Base-by-base conservation (phyloP, 1,284 basidiomycete species). In the Leccinum subfulvum region DNA sequence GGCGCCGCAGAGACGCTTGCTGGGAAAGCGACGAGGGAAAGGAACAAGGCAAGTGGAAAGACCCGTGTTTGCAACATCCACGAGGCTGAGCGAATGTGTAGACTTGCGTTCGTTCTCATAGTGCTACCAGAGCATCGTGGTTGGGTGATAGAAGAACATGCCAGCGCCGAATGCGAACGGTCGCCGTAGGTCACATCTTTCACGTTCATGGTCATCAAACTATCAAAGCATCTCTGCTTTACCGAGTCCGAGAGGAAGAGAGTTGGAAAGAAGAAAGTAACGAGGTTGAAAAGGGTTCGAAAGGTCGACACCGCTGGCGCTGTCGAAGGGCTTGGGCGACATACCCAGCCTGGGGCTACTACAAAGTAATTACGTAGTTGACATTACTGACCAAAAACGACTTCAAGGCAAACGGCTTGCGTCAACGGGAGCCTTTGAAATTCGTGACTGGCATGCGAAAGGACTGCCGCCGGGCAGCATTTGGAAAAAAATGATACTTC, bases 1-100 rank as follows among this genome's bases (percentile, higher is more conserved):
- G 71, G 69, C 1, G 57, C 61, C 0, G 69, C 71, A 51, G 52
- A 60, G 51, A 67, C 57, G 4, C 56, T 23, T 5, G 52, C 6
- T 18, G 60, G 58, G 16, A 57, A 56, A 35, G 16, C 41, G 11
- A 59, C 57, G 35, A 69, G 52, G 30, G 47, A 47, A 23, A 69
- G 28, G 37, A 70, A 21, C 21, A 59, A 28, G 39, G 51, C 16
- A 7, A 51, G 23, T 14, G 39, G 23, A 39, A 62, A 5, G 23
- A 5, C 41, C 33, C 14, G 53, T 18, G 4, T 14, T 28, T 57
- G 62, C 13, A 8, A 51, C 30, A 21, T 16, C 57, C 62, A 65
- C 30, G 59, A 60, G 66, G 52, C 26, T 14, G 41, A 21, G 23
- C n/a, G 52, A 49, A 16, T 30, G 44, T 58, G 52, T 2, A 18